Conservation (phyloP, 768 basidiomycete genomes). For the Infundibulicybe gibba region DNA sequence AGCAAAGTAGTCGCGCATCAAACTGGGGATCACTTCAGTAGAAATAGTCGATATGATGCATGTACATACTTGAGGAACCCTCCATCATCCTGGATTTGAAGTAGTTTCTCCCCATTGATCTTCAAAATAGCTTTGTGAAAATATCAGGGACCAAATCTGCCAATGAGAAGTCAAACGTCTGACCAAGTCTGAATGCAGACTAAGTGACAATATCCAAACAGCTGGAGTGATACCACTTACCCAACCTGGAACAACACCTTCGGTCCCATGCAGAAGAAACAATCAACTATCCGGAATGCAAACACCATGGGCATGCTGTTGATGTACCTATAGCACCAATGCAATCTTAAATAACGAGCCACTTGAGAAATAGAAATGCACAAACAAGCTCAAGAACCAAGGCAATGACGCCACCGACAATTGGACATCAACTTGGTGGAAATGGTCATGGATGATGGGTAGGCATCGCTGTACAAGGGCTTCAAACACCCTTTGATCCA, state of each 20-base stretch:
- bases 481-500: conserved; percentile 99
- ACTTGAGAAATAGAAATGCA: conserved; percentile 9
- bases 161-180: conserved; percentile 17
- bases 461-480: conserved; percentile 85
- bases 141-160: conserved; percentile 10
- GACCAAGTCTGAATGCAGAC: conserved; percentile 46
- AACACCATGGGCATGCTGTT: conserved; percentile 98
- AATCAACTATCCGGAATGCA: conserved; percentile 96
- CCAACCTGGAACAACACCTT: conserved; percentile 99
- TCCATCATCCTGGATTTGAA: conserved; percentile 95
- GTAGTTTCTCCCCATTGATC: conserved; percentile 90
- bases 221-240: conserved; percentile 38
- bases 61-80: conserved; percentile 83
- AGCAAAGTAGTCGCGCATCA: conserved; percentile 95
- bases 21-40: conserved; percentile 34
- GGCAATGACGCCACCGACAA: conserved; percentile 95
- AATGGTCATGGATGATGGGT: conserved; percentile 93
- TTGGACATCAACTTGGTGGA: conserved; percentile 88
- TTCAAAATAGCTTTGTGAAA: conserved; percentile 80
- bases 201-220: conserved; percentile 7
- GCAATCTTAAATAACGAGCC: background rate
- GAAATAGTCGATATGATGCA: background rate
- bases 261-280: conserved; percentile 98
- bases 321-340: conserved; percentile 53
- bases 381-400: conserved; percentile 96